Base-by-base conservation (phyloP, 2,329 filamentous ascomycete genomes). In the Aureobasidium mangrovei region DNA sequence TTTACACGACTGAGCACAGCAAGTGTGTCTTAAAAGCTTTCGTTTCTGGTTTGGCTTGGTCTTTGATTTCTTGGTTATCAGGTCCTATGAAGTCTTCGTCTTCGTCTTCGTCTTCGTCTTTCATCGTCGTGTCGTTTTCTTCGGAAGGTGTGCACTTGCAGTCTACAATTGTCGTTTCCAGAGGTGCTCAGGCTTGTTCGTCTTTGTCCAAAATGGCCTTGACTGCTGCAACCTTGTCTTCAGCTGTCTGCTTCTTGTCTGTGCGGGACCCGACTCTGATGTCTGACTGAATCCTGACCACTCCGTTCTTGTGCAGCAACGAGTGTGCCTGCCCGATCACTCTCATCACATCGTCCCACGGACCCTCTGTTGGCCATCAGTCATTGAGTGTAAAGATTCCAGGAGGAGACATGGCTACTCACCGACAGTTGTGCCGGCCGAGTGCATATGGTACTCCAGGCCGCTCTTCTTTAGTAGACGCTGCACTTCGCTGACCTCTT, bases 381-480 rank as follows among this genome's bases (percentile, higher is more conserved):
- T 18, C 18, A 18, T 18, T 18, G 18, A 18, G 18, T 18, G 18
- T 18, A n/a, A 40, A 39, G 26, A 9, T 28, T 44, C 7, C 6
- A 44, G 41, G 4, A 27, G 4, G 8, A 8, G 24, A 4, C 24
- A 29, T 27, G 39, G 35, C 33, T 29, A 75, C 83, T 56, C 74
- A 93, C 89, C 90, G 54, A 97, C 80, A 0, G 91, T 97, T 0
- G 91, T 96, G 9, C 91, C 93, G 2, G 90, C 91, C 28, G 88
- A 91, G 72, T 97, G 91, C 88, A 97, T 93, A 44, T 80, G 83
- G 67, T 91, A 91, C 60, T 82, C 84, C 59, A 97, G 70, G 2
- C 89, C 89, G 62, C 86, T 93, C 53, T 81, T 82, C 70, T 86
- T 83, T 63, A 98, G 78, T 35, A 97, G 77, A 55, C 84, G 82